These are phyloP conservation scores for Daldinia vernicosa DNA, from an alignment of 495 filamentous ascomycete genomes.

Conservation along the genomic window DNA sequence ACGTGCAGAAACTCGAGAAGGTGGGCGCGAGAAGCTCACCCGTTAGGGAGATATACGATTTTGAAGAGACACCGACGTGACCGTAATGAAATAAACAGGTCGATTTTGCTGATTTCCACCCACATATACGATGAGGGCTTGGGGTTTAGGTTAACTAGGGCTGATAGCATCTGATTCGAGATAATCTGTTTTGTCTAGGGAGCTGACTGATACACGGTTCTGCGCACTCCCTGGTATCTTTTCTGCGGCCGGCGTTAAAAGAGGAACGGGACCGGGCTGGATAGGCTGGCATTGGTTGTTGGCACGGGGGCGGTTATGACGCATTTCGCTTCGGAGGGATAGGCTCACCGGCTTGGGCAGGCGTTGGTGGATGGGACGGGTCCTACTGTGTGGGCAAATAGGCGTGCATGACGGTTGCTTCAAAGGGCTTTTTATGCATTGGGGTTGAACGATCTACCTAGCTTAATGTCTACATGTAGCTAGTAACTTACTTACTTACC, in stretches of 20 bases:
- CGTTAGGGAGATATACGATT: slow-evolving; percentile 7
- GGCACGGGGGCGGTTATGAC: background rate
- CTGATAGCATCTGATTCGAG: background rate
- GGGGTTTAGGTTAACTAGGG: background rate
- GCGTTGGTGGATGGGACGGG: background rate
- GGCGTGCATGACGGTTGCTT: background rate
- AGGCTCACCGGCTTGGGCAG: background rate
- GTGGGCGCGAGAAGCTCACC: slow-evolving; percentile 25
- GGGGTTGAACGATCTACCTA: background rate
- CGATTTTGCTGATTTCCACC: background rate
- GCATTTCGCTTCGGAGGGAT: background rate
- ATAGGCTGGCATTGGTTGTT: background rate
- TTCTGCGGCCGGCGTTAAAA: background rate
- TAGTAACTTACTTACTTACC: background rate
- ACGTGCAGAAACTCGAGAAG: slow-evolving; percentile 47
- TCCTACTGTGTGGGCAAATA: background rate
- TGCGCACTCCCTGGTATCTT: background rate
- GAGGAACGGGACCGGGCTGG: background rate
- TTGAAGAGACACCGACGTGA: background rate
- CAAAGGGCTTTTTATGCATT: background rate
- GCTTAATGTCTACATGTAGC: background rate
- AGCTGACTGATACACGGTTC: background rate
- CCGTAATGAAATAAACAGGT: slow-evolving; percentile 3
- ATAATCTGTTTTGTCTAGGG: background rate
- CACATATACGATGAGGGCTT: background rate